Base-by-base conservation (phyloP, 345 rosid species). In the Hirschfeldia incana region DNA sequence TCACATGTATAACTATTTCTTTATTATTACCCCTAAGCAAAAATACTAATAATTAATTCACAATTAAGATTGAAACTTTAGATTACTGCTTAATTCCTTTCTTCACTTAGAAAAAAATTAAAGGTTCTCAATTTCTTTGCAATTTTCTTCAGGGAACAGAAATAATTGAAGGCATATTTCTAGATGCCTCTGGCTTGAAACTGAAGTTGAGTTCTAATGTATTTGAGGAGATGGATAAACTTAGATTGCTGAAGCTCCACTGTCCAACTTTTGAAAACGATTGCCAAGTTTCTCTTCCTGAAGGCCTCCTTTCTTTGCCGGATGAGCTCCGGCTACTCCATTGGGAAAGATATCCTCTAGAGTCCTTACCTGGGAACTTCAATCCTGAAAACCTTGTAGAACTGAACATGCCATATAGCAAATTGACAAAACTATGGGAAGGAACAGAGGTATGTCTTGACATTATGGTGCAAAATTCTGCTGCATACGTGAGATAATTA, bases 331-430 rank as follows among this genome's bases (percentile, higher is more conserved):
- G 84, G 0, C 57, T 74, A 68, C 63, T 80, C 0, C 76, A 75
- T 1, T 85, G 85, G 83, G 29, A 28, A 8, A 58, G 32, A 26
- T 85, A 44, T 26, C 83, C 81, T 12, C 64, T 70, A 0, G 12
- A 4, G 76, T 78, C 72, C 12, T 83, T 85, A 34, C 83, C 84
- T 36, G 60, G 55, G 2, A 30, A 57, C 4, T 78, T 83, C n/a
- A 44, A 55, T 68, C 69, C 57, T 0, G 28, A 69, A 8, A 68
- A 73, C 3, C 83, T 85, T 0, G 81, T 81, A 26, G 81, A 59
- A 33, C 59, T 83, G 16, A 21, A 68, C 58, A 37, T 83, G 75
- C 59, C 69, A 0, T n/a, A 28, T 29, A 78, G 85, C 65, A 16
- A 36, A 13, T 2, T 85, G 26, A 3, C 6, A 6, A 61, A 17